A percentile compares a stretch with the other conserved stretches of the same genome.
These are phyloP conservation scores for Erigeron philadelphicus DNA, from an alignment of 140 eudicot genomes.

Conservation along the genomic window DNA sequence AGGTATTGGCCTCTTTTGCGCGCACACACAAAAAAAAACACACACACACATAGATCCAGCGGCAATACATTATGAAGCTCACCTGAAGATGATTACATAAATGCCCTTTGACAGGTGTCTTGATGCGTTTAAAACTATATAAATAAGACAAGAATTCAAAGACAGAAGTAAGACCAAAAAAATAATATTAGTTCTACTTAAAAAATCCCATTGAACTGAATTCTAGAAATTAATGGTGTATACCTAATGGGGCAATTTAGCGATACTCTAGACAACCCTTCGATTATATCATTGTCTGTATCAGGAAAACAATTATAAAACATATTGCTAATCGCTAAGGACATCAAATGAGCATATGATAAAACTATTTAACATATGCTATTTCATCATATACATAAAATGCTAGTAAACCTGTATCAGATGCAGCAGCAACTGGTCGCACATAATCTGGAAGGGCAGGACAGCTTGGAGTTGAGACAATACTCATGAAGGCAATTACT, in stretches of 20 bases:
- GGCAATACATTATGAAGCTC: conserved; percentile 13
- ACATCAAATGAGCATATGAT: conserved; percentile 8
- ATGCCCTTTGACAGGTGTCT: conserved; percentile 75
- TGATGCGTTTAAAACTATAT: conserved; percentile 62
- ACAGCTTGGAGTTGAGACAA: conserved; percentile 32
- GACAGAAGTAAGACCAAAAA: neutral
- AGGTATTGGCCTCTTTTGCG: too few relatives aligned
- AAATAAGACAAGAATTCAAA: conserved; percentile 14
- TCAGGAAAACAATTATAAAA: conserved; percentile 10
- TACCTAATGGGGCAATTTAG: conserved; percentile 92
- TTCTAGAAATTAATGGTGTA: conserved; percentile 10
- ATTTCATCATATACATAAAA: conserved; percentile 2
- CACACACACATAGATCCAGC: neutral
- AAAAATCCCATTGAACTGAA: conserved; percentile 5
- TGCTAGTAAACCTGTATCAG: conserved; percentile 47
- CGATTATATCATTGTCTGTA: conserved; percentile 67
- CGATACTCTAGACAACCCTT: conserved; percentile 69
- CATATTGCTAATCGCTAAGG: conserved; percentile 14
- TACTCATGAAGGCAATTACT: conserved; percentile 66
- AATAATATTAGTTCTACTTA: neutral
- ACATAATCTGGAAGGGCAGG: conserved; percentile 46
- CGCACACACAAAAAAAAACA: too few relatives aligned
- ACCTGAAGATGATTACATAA: conserved; percentile 82
- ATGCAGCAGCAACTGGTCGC: conserved; percentile 42
- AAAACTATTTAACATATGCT: neutral